phyloP scores from a whole-genome alignment of 306 rosid species.

The Erythrophleum fordii region DNA sequence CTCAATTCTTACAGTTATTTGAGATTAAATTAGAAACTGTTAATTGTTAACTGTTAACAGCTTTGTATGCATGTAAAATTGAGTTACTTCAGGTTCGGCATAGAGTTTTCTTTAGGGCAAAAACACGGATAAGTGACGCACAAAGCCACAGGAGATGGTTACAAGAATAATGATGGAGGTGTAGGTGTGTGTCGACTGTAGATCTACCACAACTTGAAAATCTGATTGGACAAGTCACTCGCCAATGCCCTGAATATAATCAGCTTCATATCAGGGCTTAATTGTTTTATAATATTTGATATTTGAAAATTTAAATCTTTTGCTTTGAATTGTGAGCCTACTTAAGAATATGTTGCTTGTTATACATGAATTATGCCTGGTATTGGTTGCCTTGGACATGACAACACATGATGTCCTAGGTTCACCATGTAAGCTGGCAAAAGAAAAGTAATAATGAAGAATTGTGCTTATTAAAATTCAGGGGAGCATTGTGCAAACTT shows the following conservation, averaged over 20 bases:
- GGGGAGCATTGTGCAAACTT: not conserved
- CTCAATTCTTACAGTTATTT: not conserved
- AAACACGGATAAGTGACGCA: not conserved
- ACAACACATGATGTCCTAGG: not conserved
- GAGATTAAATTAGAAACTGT: not conserved
- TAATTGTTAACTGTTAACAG: not conserved
- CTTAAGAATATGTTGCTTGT: slow-evolving; percentile 6
- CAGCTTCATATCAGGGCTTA: not conserved
- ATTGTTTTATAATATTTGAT: not conserved
- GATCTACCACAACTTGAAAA: not conserved
- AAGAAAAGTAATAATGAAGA: slow-evolving; percentile 8
- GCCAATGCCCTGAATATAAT: not conserved
- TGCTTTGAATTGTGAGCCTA: not conserved
- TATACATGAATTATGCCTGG: not conserved
- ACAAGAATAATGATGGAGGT: not conserved
- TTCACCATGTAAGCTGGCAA: not conserved
- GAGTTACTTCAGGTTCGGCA: not conserved
- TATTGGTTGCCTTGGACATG: slow-evolving; percentile 20
- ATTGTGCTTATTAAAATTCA: not conserved
- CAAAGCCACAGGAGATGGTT: not conserved
- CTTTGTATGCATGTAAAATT: not conserved
- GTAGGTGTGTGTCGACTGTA: not conserved
- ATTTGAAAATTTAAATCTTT: not conserved
- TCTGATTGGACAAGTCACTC: not conserved
- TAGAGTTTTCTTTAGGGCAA: not conserved